phyloP scores from a whole-genome alignment of 352 stramenopile genomes.

The Globisporangium perplexum region DNA sequence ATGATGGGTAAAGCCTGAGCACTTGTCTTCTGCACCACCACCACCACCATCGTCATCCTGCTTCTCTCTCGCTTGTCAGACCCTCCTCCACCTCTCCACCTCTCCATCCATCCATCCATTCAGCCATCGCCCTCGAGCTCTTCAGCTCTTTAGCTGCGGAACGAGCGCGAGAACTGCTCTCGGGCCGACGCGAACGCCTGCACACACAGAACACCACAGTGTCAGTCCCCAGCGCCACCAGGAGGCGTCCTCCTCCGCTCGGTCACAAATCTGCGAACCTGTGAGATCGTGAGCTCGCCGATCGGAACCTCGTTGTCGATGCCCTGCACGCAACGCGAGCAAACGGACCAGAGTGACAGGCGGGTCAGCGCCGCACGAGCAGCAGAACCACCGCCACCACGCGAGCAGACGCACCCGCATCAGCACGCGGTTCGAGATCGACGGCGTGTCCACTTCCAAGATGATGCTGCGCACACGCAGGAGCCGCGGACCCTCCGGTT shows the following conservation, averaged over 20 bases:
- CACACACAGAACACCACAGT: not conserved
- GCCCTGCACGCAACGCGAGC: conserved; percentile 33
- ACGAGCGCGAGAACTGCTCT: conserved; percentile 86
- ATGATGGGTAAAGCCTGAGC: too few species aligned
- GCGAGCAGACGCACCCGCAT: conserved; percentile 86
- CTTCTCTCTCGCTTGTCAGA: not conserved
- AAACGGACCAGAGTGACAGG: not conserved
- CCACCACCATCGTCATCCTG: not conserved
- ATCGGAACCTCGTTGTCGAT: conserved; percentile 87
- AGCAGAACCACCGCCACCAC: not conserved
- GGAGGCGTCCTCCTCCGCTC: too few species aligned
- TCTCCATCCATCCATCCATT: not conserved
- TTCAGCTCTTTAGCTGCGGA: conserved; percentile 54
- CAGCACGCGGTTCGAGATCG: conserved; percentile 87
- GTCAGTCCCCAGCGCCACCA: too few species aligned
- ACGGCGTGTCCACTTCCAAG: conserved; percentile 83
- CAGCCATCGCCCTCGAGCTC: not conserved
- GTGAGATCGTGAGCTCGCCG: conserved; percentile 82
- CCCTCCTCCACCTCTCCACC: too few species aligned
- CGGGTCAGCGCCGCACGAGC: not conserved
- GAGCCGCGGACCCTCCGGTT: not conserved
- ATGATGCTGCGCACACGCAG: conserved; percentile 52
- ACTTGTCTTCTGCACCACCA: not conserved
- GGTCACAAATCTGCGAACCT: too few species aligned
- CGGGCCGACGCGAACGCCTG: conserved; percentile 79